A percentile compares a stretch with the other conserved stretches of the same genome.
These are phyloP conservation scores for Thoreauomyces humboldtii DNA, from an alignment of 192 early-diverging fungal species.

Conservation along the genomic window DNA sequence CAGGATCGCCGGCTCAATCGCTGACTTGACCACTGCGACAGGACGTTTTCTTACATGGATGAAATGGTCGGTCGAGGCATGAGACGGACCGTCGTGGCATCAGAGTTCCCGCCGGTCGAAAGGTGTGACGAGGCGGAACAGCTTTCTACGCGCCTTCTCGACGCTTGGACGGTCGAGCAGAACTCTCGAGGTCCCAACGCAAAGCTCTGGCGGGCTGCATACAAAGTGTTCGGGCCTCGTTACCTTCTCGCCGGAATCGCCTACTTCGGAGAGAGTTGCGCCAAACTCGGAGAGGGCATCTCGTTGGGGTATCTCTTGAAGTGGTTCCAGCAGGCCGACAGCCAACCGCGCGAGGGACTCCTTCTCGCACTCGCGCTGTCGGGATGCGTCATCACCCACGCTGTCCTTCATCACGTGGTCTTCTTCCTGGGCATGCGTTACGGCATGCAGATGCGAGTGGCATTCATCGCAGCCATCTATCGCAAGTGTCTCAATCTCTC, in stretches of 20 bases:
- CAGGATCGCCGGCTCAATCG: background rate
- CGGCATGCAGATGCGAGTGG: slow-evolving; percentile 48
- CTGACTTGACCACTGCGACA: background rate
- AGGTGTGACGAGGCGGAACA: slow-evolving; percentile 27
- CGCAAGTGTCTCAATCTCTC: slow-evolving; percentile 38
- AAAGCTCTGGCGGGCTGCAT: slow-evolving; percentile 21
- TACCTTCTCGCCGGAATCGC: slow-evolving; percentile 26
- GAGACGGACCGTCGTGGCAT: slow-evolving; percentile 14
- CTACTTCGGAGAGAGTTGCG: slow-evolving; percentile 32
- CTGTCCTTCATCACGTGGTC: slow-evolving; percentile 22
- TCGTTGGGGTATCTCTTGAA: slow-evolving; percentile 36
- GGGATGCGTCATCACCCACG: slow-evolving; percentile 18
- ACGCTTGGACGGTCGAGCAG: slow-evolving; percentile 30
- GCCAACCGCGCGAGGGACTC: slow-evolving; percentile 21
- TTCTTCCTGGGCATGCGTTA: slow-evolving; percentile 27
- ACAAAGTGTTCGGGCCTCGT: slow-evolving; percentile 30
- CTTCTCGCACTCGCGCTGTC: slow-evolving; percentile 29
- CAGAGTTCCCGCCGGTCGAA: slow-evolving; percentile 38
- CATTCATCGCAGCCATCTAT: slow-evolving; percentile 47
- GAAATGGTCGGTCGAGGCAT: slow-evolving; percentile 36
- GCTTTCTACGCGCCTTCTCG: slow-evolving; percentile 27
- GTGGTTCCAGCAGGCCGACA: slow-evolving; percentile 42
- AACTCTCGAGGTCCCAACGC: background rate
- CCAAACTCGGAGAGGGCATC: slow-evolving; percentile 37
- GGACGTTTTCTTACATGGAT: slow-evolving; percentile 36